A percentile compares a stretch with the other conserved stretches of the same genome.
Evolutionary conservation across 2,329 filamentous ascomycete genomes (phyloP).

Genomic region (Cercospora sp.): DNA sequence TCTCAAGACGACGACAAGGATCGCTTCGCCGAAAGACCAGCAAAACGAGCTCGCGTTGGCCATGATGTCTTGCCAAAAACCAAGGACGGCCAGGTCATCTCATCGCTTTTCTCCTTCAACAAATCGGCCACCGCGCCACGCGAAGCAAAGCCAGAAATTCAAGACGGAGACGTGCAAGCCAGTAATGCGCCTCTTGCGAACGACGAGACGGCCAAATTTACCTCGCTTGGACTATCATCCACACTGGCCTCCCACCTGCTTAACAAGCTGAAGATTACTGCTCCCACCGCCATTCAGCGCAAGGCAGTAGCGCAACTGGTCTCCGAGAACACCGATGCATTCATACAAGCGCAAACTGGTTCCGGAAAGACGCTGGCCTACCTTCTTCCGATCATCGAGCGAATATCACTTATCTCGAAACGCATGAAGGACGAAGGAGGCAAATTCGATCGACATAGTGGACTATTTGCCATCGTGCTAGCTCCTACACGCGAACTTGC

Average conservation of each 20-base stretch:
- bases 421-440: constrained; percentile 46
- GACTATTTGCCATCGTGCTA: constrained; percentile 89
- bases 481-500: constrained; percentile 91
- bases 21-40: constrained; percentile 15
- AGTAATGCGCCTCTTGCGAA: constrained; percentile 82
- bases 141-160: constrained; percentile 38
- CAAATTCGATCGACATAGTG: constrained; percentile 75
- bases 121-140: constrained; percentile 66
- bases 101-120: constrained; percentile 89
- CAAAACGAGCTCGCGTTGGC: constrained; percentile 26
- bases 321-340: constrained; percentile 81
- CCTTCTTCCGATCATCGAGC: constrained; percentile 84
- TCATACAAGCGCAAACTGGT: constrained; percentile 94
- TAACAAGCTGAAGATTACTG: constrained; percentile 82
- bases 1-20: background rate
- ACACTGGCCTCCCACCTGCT: constrained; percentile 79
- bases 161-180: constrained; percentile 58
- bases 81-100: constrained; percentile 60
- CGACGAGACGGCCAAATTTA: constrained; percentile 82
- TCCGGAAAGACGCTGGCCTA: constrained; percentile 98
- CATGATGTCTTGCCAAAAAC: constrained; percentile 22
- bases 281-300: constrained; percentile 92
- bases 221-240: constrained; percentile 76
- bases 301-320: constrained; percentile 80
- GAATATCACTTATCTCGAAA: constrained; percentile 73